Conservation (phyloP, 352 stramenopile genomes). For the Phytophthora pinifolia region DNA sequence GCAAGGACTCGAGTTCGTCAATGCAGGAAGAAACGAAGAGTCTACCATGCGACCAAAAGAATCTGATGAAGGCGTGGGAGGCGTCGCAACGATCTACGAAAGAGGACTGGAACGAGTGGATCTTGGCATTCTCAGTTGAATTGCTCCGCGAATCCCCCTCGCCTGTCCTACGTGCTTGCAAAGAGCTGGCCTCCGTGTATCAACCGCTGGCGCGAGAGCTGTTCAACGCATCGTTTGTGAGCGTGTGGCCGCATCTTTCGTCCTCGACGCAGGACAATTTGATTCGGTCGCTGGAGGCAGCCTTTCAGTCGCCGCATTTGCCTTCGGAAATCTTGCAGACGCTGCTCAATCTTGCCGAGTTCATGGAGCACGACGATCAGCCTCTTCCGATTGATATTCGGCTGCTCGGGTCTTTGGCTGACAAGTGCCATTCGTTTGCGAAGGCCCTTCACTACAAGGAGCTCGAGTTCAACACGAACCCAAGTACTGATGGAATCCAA, state of each 20-base stretch:
- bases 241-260: conserved; percentile 97
- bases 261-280: conserved; percentile 91
- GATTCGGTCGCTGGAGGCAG: conserved; percentile 93
- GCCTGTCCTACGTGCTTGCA: conserved; percentile 93
- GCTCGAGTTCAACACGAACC: conserved; percentile 94
- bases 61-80: conserved; percentile 88
- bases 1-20: conserved; percentile 36
- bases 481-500: conserved; percentile 94
- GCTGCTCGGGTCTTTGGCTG: conserved; percentile 94
- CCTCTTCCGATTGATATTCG: conserved; percentile 97
- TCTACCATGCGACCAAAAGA: conserved; percentile 79
- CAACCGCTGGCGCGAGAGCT: conserved; percentile 97
- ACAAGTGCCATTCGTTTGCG: conserved; percentile 98
- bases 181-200: conserved; percentile 97
- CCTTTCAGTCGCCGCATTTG: conserved; percentile 91
- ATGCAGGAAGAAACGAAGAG: conserved; percentile 70
- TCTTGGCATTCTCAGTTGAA: conserved; percentile 96
- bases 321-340: conserved; percentile 98
- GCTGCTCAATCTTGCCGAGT: conserved; percentile 98
- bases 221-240: conserved; percentile 99
- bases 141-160: conserved; percentile 97
- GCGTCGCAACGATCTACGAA: conserved; percentile 83
- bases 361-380: conserved; percentile 99
- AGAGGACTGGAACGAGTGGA: conserved; percentile 99
- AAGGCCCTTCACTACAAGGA: conserved; percentile 99